Conservation (phyloP, 805 yeast genomes). For the Candida gorgasii region DNA sequence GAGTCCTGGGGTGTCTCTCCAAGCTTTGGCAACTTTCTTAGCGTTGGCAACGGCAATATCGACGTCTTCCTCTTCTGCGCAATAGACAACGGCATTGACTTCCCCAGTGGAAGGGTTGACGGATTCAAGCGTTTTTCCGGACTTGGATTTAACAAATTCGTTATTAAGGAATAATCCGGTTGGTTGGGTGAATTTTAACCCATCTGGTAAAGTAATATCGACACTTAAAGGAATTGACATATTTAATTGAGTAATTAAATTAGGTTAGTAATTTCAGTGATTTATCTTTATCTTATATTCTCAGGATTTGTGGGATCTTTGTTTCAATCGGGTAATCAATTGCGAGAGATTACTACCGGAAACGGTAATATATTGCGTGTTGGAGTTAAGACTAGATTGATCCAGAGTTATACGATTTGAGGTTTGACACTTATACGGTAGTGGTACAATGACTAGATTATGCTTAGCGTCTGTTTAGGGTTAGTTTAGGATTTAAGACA, state of each 20-base stretch:
- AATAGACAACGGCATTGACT: constrained; percentile 41
- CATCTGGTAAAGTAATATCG: constrained; percentile 50
- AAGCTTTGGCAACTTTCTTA: constrained; percentile 38
- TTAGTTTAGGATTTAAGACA: too few species aligned
- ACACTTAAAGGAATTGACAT: constrained; percentile 40
- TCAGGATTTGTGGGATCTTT: neutral
- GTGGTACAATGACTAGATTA: too few species aligned
- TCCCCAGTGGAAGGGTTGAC: constrained; percentile 46
- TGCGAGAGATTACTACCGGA: constrained; percentile 4
- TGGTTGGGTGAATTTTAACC: constrained; percentile 53
- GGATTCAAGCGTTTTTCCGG: constrained; percentile 40
- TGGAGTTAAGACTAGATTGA: too few species aligned
- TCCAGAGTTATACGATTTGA: too few species aligned
- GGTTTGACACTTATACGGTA: too few species aligned
- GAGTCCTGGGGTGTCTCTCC: constrained; percentile 49
- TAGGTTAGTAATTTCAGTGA: neutral
- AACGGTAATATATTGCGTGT: constrained; percentile 1
- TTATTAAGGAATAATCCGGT: constrained; percentile 58
- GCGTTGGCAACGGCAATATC: constrained; percentile 44
- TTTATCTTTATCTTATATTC: neutral
- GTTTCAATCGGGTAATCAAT: constrained; percentile 2
- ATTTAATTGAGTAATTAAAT: neutral
- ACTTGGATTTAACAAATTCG: constrained; percentile 39
- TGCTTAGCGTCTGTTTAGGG: too few species aligned
- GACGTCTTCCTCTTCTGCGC: constrained; percentile 44